Evolutionary conservation across 1,284 basidiomycete species (phyloP), one percentile per base, ranked within the genome.

Genomic region (Melanopsichium pennsylvanicum): DNA sequence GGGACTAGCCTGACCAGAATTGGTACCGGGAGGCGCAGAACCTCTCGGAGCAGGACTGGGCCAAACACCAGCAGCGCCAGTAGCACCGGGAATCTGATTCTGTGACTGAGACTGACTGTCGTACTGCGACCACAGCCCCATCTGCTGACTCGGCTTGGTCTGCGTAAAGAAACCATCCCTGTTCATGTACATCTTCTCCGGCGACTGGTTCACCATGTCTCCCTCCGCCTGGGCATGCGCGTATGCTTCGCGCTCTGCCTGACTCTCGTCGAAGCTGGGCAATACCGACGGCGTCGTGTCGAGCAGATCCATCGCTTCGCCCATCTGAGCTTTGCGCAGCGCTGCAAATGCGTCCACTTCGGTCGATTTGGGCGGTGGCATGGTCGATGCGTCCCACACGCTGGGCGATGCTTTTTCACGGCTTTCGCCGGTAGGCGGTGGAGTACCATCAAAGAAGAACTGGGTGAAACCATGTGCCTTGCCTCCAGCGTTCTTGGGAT

Each of bases 131-230:
- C 49, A 67, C 7, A 41, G 13, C 4, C 44, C 54, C 25, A 23
- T 32, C 37, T 50, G 52, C 48, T 58, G 40, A 26, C 62, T 48
- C 12, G 74, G 76, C 57, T 71, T 75, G 26, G 76, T 79, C 56
- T 79, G 76, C 1, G 76, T 79, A 32, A 76, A 77, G 45, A 77
- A 79, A 7, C 76, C 76, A 12, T 77, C 73, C 18, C 59, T 48
- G 36, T 79, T 79, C 52, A 79, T 56, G 49, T 79, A 79, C 60
- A 75, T 58, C 50, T 68, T 62, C 31, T 63, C 61, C 2, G 51
- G 61, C 31, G 61, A 62, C 29, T 16, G 11, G 34, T 54, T 41
- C 21, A 23, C 34, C 18, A 21, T 25, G 18, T 16, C 19, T 13
- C 29, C 38, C 15, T 52, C 42, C 15, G 42, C 41, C 36, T 63